These are phyloP conservation scores for Juglanconis juglandina DNA, from an alignment of 2,329 filamentous ascomycete species.

Conservation along the genomic window DNA sequence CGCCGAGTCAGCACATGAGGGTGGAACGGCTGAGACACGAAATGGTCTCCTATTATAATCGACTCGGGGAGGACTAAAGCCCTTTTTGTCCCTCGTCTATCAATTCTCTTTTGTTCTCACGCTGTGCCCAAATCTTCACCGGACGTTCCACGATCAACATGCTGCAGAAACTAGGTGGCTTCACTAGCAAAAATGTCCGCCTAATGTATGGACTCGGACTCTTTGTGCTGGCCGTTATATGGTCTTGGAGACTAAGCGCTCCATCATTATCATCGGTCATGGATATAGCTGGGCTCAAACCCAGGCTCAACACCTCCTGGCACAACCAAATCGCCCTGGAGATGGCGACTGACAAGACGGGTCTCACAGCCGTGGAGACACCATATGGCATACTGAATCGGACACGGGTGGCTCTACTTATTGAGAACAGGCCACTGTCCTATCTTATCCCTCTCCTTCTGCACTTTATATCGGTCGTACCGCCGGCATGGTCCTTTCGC, in stretches of 20 bases:
- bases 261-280: background rate
- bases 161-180: background rate
- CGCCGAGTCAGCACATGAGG: too few species aligned
- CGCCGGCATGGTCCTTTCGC: conserved; percentile 53
- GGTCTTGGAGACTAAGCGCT: background rate
- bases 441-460: conserved; percentile 51
- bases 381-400: background rate
- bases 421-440: conserved; percentile 48
- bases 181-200: background rate
- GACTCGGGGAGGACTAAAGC: background rate
- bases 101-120: too few species aligned
- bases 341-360: background rate
- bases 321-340: background rate
- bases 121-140: too few species aligned
- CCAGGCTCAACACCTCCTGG: conserved; percentile 8
- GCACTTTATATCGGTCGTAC: conserved; percentile 54
- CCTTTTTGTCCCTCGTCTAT: too few species aligned
- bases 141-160: background rate
- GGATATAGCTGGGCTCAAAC: background rate
- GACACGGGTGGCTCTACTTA: conserved; percentile 44
- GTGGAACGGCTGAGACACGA: background rate
- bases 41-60: background rate
- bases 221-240: background rate
- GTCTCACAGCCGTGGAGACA: background rate
- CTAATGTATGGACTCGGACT: background rate